Evolutionary conservation across 306 rosid species (phyloP).

Genomic region (Pyrus pyrifolia): DNA sequence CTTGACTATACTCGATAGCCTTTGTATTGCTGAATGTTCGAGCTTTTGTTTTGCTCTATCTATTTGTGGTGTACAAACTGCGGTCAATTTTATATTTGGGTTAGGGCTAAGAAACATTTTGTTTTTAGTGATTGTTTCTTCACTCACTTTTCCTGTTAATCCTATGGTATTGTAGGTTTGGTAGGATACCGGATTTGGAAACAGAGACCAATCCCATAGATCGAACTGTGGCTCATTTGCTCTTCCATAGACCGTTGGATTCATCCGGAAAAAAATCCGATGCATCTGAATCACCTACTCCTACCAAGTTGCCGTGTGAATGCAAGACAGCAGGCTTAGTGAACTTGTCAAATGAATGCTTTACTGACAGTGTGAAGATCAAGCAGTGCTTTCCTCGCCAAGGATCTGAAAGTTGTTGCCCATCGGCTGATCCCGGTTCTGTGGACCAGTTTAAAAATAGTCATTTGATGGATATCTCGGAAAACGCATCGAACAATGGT

Average conservation of each 20-base stretch:
- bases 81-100: neutral
- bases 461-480: conserved; percentile 47
- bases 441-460: conserved; percentile 31
- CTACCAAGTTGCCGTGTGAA: conserved; percentile 36
- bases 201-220: conserved; percentile 86
- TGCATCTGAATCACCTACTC: conserved; percentile 36
- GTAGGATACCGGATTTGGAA: conserved; percentile 51
- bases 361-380: conserved; percentile 29
- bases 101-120: neutral
- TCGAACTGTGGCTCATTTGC: conserved; percentile 86
- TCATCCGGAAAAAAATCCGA: conserved; percentile 39
- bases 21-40: neutral
- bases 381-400: conserved; percentile 29
- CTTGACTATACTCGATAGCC: neutral
- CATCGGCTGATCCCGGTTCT: conserved; percentile 25
- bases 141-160: conserved; percentile 16
- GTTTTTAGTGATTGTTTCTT: neutral
- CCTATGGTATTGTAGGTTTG: conserved; percentile 29
- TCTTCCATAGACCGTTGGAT: conserved; percentile 69
- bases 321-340: conserved; percentile 21
- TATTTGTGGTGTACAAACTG: neutral
- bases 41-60: neutral
- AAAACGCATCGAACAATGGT: conserved; percentile 42
- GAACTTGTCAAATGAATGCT: conserved; percentile 29
- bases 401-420: conserved; percentile 30